Evolutionary conservation across 768 basidiomycete genomes (phyloP), one percentile per base, ranked within the genome.

Genomic region (Russula ochroleuca): DNA sequence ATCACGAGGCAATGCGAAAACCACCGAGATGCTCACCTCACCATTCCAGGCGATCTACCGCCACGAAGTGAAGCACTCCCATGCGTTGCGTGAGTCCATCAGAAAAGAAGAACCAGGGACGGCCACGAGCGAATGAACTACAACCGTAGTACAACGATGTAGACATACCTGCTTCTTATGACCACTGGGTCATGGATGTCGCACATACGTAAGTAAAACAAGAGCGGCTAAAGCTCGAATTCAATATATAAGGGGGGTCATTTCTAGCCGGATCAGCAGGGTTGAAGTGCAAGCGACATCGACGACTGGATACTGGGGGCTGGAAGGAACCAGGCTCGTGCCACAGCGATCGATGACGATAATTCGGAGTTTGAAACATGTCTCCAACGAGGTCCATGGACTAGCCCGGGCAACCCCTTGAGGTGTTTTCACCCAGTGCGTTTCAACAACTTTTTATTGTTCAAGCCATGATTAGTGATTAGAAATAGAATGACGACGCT

Each of bases 1-100:
- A 14, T 5, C 47, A 31, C 14, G 7, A 15, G 31, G 21, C 23
- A 1, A 23, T 5, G 40, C 23, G 38, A 51, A 49, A 21, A 31
- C 15, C 5, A n/a, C n/a, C 19, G 41, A 33, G 28, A 31, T 23
- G 37, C 57, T 63, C 40, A 58, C 62, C 35, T 58, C 51, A 52
- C 43, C 23, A 35, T 52, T 21, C 50, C 50, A 11, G 17, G 43
- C 10, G n/a, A 63, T 13, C 33, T 8, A 31, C 56, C 56, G 17
- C 21, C 8, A 23, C 13, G 23, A 10, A 37, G n/a, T 14, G 41
- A 57, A 13, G 37, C 37, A 19, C 3, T 13, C 14, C 9, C 33
- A n/a, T 31, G n/a, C 25, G 28, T 41, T n/a, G n/a, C n/a, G n/a
- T n/a, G 28, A 21, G 43, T 23, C 8, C 35, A 60, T 41, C 45